Base-by-base conservation (phyloP, 306 rosid species). In the Luffa aegyptiaca region DNA sequence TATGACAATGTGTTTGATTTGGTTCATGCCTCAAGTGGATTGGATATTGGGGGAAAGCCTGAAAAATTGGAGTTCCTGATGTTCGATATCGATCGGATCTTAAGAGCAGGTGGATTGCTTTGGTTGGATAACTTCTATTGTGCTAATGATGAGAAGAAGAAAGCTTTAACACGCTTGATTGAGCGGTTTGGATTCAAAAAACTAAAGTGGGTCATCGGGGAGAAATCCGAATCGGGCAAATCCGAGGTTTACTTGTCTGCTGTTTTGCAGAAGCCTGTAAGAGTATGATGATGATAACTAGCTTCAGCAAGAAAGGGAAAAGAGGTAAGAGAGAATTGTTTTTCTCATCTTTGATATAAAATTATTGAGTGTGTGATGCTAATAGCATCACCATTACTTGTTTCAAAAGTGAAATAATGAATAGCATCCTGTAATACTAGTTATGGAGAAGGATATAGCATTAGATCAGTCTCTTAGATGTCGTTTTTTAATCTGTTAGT, bases 191-290 rank as follows among this genome's bases (percentile, higher is more conserved):
- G 99, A 71, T 95, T 90, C 81, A 93, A 88, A 16, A 95, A 90
- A 85, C 89, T 93, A 83, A 95, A 95, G 80, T 95, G 97, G 99
- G 97, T 88, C 45, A 90, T 88, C 52, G 97, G 97, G 65, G 96
- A 94, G 81, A 91, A 86, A 81, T 80, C 77, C 8, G 93, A 88
- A 48, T 35, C 76, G 4, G 90, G 88, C 12, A 90, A 88, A 87
- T 80, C 88, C 12, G 90, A 84, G 79, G 85, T 85, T 58, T 87
- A 90, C 39, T 86, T 95, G 64, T 95, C 97, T 48, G 96, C 99
- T 13, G 93, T 91, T 59, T 86, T 95, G 75, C 96, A 92, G 82
- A 95, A 95, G 85, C 96, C 97, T 37, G 87, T 87, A 17, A 94
- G 97, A 83, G 88, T 86, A 79, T 92, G 84, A 87, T 82, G 49